Evolutionary conservation across 2,329 filamentous ascomycete species (phyloP), one percentile per base, ranked within the genome.

Genomic region (Pseudogymnoascus sp.): DNA sequence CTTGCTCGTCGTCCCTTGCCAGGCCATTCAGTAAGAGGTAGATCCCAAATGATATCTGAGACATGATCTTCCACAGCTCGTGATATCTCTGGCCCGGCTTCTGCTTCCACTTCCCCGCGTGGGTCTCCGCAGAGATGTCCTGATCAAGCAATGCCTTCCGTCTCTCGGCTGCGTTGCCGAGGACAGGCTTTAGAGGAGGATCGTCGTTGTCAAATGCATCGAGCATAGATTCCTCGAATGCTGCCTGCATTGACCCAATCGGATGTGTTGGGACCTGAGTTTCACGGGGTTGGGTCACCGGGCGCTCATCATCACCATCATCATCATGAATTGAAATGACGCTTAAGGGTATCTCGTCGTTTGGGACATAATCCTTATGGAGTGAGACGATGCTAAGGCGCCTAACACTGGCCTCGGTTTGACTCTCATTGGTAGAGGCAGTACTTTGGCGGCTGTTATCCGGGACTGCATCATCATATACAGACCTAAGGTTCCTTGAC

Each of bases 21-120:
- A 95, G 84, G 65, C 87, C 86, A 70, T 92, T 87, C 63, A 95
- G 84, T 63, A 97, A 77, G 50, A 97, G 80, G 74, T 97, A 92
- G 38, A 97, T 87, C 18, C 94, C 93, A 74, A 97, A 97, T 1
- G 91, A 88, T 69, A 97, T 92, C 75, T 97, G 93, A 14, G 93
- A 87, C 72, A 95, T 84, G 59, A 97, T 84, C 77, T 97, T 97
- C 79, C 88, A 88, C 65, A 97, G 79, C 66, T 95, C 91, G 72
- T 97, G 94, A 71, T 91, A 88, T 70, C 85, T 84, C 73, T 94
- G 90, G 47, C 85, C 86, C 0, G 86, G 82, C 62, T 87, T 85
- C 73, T 89, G 87, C 64, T 88, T 85, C 91, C 92, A 96, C 72
- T 84, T 77, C 59, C 86, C 83, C 61, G 85, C 87, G 72, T 90